These are phyloP conservation scores for Nannochloropsis granulata DNA, from an alignment of 108 stramenopile genomes.

Conservation along the genomic window DNA sequence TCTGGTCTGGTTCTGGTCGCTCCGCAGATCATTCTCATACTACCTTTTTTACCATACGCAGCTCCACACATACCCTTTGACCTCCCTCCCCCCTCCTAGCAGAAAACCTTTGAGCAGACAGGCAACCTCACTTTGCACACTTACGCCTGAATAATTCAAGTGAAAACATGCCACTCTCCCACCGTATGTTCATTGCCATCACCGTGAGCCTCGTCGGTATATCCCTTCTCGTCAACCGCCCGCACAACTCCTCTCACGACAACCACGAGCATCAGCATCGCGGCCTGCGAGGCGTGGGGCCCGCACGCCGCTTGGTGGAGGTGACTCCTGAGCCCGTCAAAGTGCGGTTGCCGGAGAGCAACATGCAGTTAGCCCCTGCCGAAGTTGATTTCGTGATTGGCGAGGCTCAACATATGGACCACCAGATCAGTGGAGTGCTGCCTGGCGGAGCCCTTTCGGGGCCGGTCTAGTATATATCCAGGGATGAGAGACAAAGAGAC, in stretches of 20 bases:
- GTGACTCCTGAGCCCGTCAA: background rate
- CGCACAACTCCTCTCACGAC: background rate
- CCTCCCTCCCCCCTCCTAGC: too few relatives aligned
- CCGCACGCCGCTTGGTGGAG: background rate
- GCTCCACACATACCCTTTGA: too few relatives aligned
- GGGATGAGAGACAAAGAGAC: too few relatives aligned
- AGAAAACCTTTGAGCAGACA: too few relatives aligned
- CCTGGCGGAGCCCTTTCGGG: background rate
- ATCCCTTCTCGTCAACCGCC: background rate
- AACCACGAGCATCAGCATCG: background rate
- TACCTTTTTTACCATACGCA: too few relatives aligned
- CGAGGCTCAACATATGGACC: background rate
- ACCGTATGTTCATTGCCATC: background rate
- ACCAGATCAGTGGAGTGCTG: background rate
- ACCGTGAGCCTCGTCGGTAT: background rate
- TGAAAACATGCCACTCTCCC: background rate
- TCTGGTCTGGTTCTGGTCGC: too few relatives aligned
- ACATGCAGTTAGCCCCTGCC: background rate
- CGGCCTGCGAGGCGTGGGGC: background rate
- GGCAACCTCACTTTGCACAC: too few relatives aligned
- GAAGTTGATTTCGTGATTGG: background rate
- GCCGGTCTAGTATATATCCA: background rate
- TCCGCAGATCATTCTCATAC: too few relatives aligned
- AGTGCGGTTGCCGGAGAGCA: background rate
- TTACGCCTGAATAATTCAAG: background rate